Evolutionary conservation across 176 grass and related monocot species (phyloP).

Genomic region (Aegilops longissima): DNA sequence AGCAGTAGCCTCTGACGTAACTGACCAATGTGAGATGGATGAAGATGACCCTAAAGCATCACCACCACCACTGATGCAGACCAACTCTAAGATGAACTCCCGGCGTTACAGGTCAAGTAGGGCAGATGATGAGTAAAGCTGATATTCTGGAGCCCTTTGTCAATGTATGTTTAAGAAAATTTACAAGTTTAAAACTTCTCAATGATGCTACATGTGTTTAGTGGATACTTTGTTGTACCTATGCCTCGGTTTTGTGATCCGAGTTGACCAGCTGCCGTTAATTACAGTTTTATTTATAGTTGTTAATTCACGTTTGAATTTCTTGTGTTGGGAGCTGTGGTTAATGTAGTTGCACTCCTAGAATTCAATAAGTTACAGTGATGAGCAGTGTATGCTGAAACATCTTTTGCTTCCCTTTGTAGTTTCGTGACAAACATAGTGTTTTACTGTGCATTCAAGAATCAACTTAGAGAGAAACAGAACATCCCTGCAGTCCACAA

Average conservation of each 20-base stretch:
- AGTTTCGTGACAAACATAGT: neutral
- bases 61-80: neutral
- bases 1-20: conserved; percentile 49
- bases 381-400: neutral
- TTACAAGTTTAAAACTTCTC: conserved; percentile 19
- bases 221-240: conserved; percentile 31
- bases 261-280: conserved; percentile 24
- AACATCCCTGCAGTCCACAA: neutral
- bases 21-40: conserved; percentile 71
- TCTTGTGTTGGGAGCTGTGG: neutral
- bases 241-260: conserved; percentile 34
- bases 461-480: neutral
- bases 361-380: neutral
- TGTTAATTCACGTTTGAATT: conserved; percentile 14
- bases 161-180: conserved; percentile 8
- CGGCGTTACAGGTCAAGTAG: conserved; percentile 50
- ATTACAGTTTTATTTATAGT: neutral
- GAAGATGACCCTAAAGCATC: conserved; percentile 51
- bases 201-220: conserved; percentile 10
- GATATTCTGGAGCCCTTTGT: neutral
- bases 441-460: neutral
- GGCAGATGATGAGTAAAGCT: conserved; percentile 33
- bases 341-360: neutral
- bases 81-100: conserved; percentile 26
- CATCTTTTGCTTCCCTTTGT: neutral